A percentile compares a stretch with the other conserved stretches of the same genome.
phyloP scores from a whole-genome alignment of 306 rosid genomes.

The Corylus americana region DNA sequence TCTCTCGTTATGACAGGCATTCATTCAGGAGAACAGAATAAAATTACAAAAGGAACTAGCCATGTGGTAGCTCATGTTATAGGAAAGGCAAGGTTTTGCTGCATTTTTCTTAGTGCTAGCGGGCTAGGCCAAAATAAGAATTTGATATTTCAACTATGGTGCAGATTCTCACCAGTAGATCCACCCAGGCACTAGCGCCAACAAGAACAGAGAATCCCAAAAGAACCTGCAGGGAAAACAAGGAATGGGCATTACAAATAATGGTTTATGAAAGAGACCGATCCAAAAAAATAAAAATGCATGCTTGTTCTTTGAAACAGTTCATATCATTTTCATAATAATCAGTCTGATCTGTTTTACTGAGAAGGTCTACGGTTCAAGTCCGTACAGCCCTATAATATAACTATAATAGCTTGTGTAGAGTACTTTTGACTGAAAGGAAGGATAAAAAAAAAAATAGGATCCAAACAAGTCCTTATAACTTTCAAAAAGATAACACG shows the following conservation, averaged over 20 bases:
- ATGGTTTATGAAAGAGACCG: no score
- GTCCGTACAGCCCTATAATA: no score
- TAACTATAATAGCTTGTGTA: conserved; percentile 1
- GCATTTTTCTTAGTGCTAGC: not conserved
- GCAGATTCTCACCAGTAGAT: conserved; percentile 67
- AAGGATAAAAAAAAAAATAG: not conserved
- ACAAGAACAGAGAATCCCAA: conserved; percentile 91
- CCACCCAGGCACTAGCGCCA: conserved; percentile 99
- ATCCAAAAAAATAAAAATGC: no score
- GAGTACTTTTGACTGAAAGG: not conserved
- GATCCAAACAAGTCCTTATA: not conserved
- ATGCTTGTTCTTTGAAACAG: no score
- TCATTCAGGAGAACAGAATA: not conserved
- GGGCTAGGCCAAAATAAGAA: not conserved
- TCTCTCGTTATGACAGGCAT: not conserved
- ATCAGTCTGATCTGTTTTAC: no score
- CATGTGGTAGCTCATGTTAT: not conserved
- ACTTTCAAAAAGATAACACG: conserved; percentile 12
- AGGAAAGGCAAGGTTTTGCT: not conserved
- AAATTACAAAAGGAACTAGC: not conserved
- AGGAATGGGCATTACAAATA: not conserved
- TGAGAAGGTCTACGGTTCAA: no score
- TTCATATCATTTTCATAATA: no score
- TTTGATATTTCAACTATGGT: conserved; percentile 11
- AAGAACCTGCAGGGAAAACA: conserved; percentile 59